Evolutionary conservation across 2,329 filamentous ascomycete species (phyloP).

Genomic region (Hymenoscyphus repandus): DNA sequence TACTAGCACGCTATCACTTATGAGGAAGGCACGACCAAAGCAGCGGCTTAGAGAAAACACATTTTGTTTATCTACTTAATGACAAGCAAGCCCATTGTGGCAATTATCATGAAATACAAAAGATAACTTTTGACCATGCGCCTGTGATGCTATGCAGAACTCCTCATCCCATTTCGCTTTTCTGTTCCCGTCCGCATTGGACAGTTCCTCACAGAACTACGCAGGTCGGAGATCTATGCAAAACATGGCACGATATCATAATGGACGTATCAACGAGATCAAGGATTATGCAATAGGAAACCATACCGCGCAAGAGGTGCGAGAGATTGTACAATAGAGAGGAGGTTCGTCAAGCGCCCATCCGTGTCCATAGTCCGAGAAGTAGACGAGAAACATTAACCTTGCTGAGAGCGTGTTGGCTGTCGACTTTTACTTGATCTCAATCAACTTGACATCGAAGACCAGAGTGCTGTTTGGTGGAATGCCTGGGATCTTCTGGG

Average conservation of each 20-base stretch:
- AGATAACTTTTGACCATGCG: slow-evolving; percentile 27
- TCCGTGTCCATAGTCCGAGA: slow-evolving; percentile 14
- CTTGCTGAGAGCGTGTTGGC: neutral
- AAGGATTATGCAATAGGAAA: slow-evolving; percentile 16
- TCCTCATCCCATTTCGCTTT: slow-evolving; percentile 30
- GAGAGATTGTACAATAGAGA: slow-evolving; percentile 28
- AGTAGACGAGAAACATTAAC: slow-evolving; percentile 10
- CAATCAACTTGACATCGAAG: slow-evolving; percentile 85
- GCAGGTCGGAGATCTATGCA: slow-evolving; percentile 31
- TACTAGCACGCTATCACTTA: neutral
- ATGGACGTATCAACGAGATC: slow-evolving; percentile 12
- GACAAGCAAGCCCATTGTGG: neutral
- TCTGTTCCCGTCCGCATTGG: slow-evolving; percentile 23
- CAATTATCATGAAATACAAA: slow-evolving; percentile 13
- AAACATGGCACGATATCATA: slow-evolving; percentile 19
- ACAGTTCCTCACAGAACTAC: slow-evolving; percentile 26
- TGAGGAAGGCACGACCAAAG: slow-evolving; percentile 1
- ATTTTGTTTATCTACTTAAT: slow-evolving; percentile 19
- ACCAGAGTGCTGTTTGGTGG: slow-evolving; percentile 85
- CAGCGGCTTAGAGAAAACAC: neutral
- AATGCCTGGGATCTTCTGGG: slow-evolving; percentile 75
- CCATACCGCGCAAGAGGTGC: slow-evolving; percentile 17
- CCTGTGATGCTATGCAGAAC: slow-evolving; percentile 30
- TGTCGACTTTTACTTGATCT: slow-evolving; percentile 64
- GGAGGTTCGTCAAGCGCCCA: slow-evolving; percentile 15